Percentiles rank a stretch among this genome's conserved stretches.
phyloP scores from a whole-genome alignment of 2,329 filamentous ascomycete genomes.

The Fusarium brachygibbosum region DNA sequence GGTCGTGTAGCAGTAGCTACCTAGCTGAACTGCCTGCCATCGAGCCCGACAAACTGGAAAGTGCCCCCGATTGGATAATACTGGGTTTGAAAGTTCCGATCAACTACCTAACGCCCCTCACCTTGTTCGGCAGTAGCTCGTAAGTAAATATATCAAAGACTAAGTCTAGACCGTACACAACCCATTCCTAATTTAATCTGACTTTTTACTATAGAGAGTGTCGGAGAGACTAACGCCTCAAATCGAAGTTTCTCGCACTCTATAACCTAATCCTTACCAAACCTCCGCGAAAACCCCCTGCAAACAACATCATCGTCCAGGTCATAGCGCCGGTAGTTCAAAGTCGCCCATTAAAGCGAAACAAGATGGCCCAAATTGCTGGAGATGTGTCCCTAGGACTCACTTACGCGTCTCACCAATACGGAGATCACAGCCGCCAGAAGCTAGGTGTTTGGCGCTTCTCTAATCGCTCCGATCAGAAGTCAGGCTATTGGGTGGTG shows the following conservation, averaged over 20 bases:
- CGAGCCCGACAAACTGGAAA: slow-evolving; percentile 27
- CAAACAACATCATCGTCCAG: slow-evolving; percentile 8
- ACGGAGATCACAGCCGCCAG: slow-evolving; percentile 59
- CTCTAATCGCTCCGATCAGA: slow-evolving; percentile 32
- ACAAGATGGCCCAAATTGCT: slow-evolving; percentile 42
- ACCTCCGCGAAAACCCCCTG: slow-evolving; percentile 11
- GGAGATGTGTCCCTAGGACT: slow-evolving; percentile 44
- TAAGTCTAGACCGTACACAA: slow-evolving; percentile 18
- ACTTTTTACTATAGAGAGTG: slow-evolving; percentile 10
- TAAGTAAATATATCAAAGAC: background rate
- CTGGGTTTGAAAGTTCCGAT: slow-evolving; percentile 13
- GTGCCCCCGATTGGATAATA: slow-evolving; percentile 37
- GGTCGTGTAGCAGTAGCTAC: slow-evolving; percentile 6
- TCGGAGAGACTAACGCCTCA: slow-evolving; percentile 16
- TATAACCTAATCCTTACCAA: slow-evolving; percentile 15
- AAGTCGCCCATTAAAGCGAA: slow-evolving; percentile 10
- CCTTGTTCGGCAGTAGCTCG: background rate
- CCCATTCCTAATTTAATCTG: slow-evolving; percentile 6
- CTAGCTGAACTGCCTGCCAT: background rate
- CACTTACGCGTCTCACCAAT: slow-evolving; percentile 53
- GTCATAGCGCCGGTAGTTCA: slow-evolving; percentile 28
- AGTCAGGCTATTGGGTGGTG: slow-evolving; percentile 55
- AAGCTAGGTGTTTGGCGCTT: slow-evolving; percentile 62
- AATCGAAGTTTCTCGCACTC: slow-evolving; percentile 23
- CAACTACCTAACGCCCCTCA: slow-evolving; percentile 14